Evolutionary conservation across 257 asterid species (phyloP).

Genomic region (Penstemon davidsonii): DNA sequence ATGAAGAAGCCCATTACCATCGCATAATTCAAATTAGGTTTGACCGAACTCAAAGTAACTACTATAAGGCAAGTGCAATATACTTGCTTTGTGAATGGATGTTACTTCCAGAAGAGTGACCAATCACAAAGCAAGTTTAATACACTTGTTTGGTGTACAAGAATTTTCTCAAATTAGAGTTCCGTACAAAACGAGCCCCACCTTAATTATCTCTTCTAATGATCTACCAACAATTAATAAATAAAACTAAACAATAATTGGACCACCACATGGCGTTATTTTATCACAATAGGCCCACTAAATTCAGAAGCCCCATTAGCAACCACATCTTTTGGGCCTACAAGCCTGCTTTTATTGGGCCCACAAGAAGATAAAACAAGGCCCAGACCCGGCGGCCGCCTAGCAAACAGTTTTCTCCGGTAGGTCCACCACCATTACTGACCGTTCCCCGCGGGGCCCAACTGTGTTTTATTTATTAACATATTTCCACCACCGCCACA

Average conservation of each 20-base stretch:
- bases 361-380: slow-evolving; percentile 32
- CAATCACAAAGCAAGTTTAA: background rate
- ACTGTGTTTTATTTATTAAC: no score
- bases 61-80: background rate
- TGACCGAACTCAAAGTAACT: background rate
- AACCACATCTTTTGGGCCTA: slow-evolving; percentile 35
- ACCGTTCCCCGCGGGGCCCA: slow-evolving; percentile 5
- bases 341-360: slow-evolving; percentile 24
- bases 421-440: slow-evolving; percentile 29
- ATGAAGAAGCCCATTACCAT: no score
- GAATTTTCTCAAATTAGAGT: background rate
- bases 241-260: background rate
- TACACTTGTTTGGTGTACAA: background rate
- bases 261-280: slow-evolving; percentile 24
- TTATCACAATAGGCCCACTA: slow-evolving; percentile 35
- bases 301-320: slow-evolving; percentile 38
- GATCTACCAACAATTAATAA: background rate
- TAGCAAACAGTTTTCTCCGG: background rate
- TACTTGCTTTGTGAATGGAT: background rate
- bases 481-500: slow-evolving; percentile 18
- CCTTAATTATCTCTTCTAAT: background rate
- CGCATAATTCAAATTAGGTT: background rate
- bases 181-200: background rate
- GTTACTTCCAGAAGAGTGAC: no score
- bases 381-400: slow-evolving; percentile 36